Evolutionary conservation across 2,329 filamentous ascomycete genomes (phyloP).

Genomic region (Ophidiomyces ophidiicola): DNA sequence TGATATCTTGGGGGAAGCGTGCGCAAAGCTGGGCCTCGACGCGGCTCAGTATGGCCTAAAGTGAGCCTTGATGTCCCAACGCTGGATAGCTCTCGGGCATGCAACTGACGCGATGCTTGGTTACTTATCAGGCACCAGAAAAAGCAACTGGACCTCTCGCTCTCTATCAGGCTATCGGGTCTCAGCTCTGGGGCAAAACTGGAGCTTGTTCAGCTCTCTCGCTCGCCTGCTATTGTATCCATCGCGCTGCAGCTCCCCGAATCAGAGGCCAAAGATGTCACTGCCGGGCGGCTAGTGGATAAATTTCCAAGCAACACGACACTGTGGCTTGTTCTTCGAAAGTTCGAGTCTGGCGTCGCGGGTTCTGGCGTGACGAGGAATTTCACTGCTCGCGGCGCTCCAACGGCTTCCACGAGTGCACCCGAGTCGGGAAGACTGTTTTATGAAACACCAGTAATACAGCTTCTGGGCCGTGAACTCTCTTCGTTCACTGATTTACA

Average conservation of each 20-base stretch:
- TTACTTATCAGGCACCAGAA: slow-evolving; percentile 62
- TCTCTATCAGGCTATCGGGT: slow-evolving; percentile 70
- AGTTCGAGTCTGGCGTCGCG: slow-evolving; percentile 70
- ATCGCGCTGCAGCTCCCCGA: slow-evolving; percentile 78
- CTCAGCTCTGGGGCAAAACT: slow-evolving; percentile 78
- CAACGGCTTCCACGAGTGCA: slow-evolving; percentile 44
- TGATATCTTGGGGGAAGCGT: slow-evolving; percentile 79
- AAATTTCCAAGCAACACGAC: slow-evolving; percentile 83
- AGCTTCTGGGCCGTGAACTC: slow-evolving; percentile 70
- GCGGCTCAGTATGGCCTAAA: slow-evolving; percentile 69
- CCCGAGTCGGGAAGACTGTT: slow-evolving; percentile 60
- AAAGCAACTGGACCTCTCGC: slow-evolving; percentile 72
- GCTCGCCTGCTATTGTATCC: slow-evolving; percentile 71
- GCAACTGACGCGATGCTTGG: too few species aligned
- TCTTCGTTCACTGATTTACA: slow-evolving; percentile 69
- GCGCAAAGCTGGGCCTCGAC: slow-evolving; percentile 62
- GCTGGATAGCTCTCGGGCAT: too few species aligned
- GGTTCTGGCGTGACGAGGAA: slow-evolving; percentile 54
- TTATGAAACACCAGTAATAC: slow-evolving; percentile 76
- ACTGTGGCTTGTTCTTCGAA: slow-evolving; percentile 77
- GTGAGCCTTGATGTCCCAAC: slow-evolving; percentile 37
- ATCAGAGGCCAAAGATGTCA: slow-evolving; percentile 51
- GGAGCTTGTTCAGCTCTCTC: slow-evolving; percentile 77
- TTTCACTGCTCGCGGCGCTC: slow-evolving; percentile 70
- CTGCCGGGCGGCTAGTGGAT: slow-evolving; percentile 59